phyloP scores from a whole-genome alignment of 1,139 yeast species.

The Pichia inconspicua region DNA sequence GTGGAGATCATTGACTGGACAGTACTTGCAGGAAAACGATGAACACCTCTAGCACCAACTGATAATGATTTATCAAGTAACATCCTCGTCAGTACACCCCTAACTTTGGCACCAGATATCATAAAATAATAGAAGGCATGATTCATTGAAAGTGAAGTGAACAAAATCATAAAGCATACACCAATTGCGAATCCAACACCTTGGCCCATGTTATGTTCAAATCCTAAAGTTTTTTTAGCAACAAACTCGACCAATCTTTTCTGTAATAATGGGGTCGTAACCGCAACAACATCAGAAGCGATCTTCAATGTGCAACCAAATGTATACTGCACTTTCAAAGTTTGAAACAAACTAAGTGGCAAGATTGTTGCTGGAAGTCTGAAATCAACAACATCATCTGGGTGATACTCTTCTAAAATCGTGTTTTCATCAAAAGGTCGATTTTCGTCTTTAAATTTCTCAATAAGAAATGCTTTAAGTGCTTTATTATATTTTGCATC shows the following conservation, averaged over 20 bases:
- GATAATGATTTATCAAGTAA: constrained; percentile 55
- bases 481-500: constrained; percentile 10
- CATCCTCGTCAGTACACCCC: constrained; percentile 57
- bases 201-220: constrained; percentile 29
- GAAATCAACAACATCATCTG: constrained; percentile 14
- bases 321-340: constrained; percentile 30
- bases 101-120: constrained; percentile 60
- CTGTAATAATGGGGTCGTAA: constrained; percentile 38
- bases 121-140: constrained; percentile 55
- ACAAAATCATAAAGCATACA: constrained; percentile 37
- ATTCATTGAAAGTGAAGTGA: constrained; percentile 48
- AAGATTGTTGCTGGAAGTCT: constrained; percentile 10
- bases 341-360: constrained; percentile 27
- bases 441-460: constrained; percentile 11
- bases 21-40: constrained; percentile 56
- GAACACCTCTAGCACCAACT: constrained; percentile 52
- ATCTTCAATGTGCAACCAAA: constrained; percentile 24
- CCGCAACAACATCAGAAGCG: constrained; percentile 30
- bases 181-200: constrained; percentile 61
- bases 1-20: constrained; percentile 70
- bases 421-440: constrained; percentile 3
- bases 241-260: constrained; percentile 45
- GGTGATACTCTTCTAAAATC: not conserved
- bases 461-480: constrained; percentile 5
- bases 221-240: constrained; percentile 27